A percentile compares a stretch with the other conserved stretches of the same genome.
These are phyloP conservation scores for Didymella pinodella DNA, from an alignment of 2,329 filamentous ascomycete genomes.

Conservation along the genomic window DNA sequence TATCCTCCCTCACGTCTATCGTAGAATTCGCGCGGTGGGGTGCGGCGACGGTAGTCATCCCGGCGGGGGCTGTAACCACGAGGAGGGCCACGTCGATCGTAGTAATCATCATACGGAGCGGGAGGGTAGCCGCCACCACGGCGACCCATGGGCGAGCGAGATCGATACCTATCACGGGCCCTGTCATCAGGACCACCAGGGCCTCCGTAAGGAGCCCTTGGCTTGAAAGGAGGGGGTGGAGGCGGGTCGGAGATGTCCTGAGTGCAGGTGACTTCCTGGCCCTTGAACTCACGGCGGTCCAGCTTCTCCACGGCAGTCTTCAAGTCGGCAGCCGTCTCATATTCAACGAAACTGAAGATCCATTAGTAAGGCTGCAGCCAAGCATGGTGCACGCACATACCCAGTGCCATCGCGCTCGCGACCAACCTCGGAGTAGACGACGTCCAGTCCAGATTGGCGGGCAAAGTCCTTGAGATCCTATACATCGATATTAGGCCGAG, in stretches of 20 bases:
- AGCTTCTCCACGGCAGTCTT: conserved; percentile 94
- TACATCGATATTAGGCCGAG: conserved; percentile 80
- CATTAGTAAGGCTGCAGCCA: conserved; percentile 18
- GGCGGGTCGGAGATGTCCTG: conserved; percentile 73
- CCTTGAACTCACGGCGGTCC: conserved; percentile 92
- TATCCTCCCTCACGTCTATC: conserved; percentile 68
- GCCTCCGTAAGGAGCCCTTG: conserved; percentile 45
- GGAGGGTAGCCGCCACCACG: conserved; percentile 65
- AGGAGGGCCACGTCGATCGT: conserved; percentile 82
- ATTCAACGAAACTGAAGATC: conserved; percentile 87
- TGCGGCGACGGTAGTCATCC: conserved; percentile 86
- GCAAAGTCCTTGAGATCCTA: conserved; percentile 99
- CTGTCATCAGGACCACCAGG: conserved; percentile 67
- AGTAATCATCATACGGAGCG: conserved; percentile 70
- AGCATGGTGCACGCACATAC: conserved; percentile 61
- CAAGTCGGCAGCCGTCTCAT: conserved; percentile 89
- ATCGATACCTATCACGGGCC: conserved; percentile 75
- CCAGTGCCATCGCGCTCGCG: conserved; percentile 92
- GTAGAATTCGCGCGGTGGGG: conserved; percentile 83
- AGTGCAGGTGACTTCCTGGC: conserved; percentile 81
- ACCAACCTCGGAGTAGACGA: conserved; percentile 96
- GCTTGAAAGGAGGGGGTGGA: conserved; percentile 49
- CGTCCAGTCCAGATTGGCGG: conserved; percentile 93
- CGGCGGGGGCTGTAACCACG: conserved; percentile 86
- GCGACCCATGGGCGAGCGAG: conserved; percentile 73